Conservation (phyloP, 2,329 filamentous ascomycete genomes). For the Pseudocercospora vitis region DNA sequence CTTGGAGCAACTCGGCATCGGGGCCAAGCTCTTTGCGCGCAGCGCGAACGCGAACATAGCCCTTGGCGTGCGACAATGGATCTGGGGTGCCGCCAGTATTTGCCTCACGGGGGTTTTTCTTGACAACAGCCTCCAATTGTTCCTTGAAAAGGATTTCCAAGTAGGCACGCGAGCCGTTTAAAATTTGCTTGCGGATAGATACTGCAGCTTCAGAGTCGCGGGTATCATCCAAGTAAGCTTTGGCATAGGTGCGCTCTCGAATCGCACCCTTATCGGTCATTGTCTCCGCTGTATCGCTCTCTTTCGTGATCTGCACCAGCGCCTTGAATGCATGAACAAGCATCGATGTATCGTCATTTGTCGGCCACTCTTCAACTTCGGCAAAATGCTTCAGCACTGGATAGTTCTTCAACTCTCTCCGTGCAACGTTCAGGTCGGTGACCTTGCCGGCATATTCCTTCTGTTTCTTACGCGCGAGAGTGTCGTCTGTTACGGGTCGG, state of each 20-base stretch:
- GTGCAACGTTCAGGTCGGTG: constrained; percentile 71
- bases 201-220: constrained; percentile 63
- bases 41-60: constrained; percentile 80
- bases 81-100: constrained; percentile 87
- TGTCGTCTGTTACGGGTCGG: constrained; percentile 64
- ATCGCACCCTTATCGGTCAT: constrained; percentile 63
- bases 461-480: constrained; percentile 81
- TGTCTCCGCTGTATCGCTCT: constrained; percentile 62
- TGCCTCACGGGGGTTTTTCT: constrained; percentile 82
- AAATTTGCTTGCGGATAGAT: constrained; percentile 72
- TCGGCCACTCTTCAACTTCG: constrained; percentile 68
- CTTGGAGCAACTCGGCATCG: constrained; percentile 70
- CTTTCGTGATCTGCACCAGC: constrained; percentile 74
- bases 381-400: constrained; percentile 75
- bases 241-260: constrained; percentile 72
- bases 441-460: constrained; percentile 76
- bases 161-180: constrained; percentile 75
- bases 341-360: constrained; percentile 61
- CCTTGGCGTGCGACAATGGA: constrained; percentile 84
- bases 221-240: constrained; percentile 74
- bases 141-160: constrained; percentile 78
- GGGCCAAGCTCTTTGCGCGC: constrained; percentile 79
- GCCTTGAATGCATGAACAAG: constrained; percentile 81
- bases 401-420: constrained; percentile 66
- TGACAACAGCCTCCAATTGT: constrained; percentile 74